Percentiles rank a stretch among this genome's conserved stretches.
These are phyloP conservation scores for Chrysoporthe cubensis DNA, from an alignment of 2,329 filamentous ascomycete species.

Conservation along the genomic window DNA sequence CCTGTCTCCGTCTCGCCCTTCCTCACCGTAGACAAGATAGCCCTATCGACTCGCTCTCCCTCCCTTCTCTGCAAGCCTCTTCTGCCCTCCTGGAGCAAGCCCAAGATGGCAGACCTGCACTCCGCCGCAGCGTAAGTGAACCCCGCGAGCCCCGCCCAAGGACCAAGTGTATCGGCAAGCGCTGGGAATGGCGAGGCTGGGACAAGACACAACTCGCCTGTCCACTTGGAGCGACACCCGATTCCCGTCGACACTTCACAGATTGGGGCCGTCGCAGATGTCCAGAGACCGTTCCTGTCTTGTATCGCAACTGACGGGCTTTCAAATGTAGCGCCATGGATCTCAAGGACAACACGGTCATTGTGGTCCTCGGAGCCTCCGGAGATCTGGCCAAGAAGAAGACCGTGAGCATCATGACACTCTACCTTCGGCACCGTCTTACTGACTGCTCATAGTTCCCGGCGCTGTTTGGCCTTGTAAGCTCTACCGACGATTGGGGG, in stretches of 20 bases:
- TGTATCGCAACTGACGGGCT: slow-evolving; percentile 39
- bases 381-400: slow-evolving; percentile 99
- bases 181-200: slow-evolving; percentile 2
- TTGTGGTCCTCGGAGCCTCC: slow-evolving; percentile 94
- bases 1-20: slow-evolving; percentile 11
- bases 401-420: slow-evolving; percentile 66
- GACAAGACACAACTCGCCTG: background rate
- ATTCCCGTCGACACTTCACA: background rate
- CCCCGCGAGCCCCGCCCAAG: slow-evolving; percentile 27
- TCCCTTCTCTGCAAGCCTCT: slow-evolving; percentile 16
- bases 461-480: slow-evolving; percentile 93
- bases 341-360: slow-evolving; percentile 97
- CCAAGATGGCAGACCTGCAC: slow-evolving; percentile 37
- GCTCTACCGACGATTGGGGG: slow-evolving; percentile 44
- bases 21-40: slow-evolving; percentile 20
- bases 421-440: slow-evolving; percentile 28
- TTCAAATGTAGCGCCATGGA: slow-evolving; percentile 71
- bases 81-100: slow-evolving; percentile 32
- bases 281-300: background rate
- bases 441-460: slow-evolving; percentile 71
- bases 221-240: background rate
- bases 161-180: background rate
- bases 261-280: background rate
- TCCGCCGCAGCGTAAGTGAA: slow-evolving; percentile 37
- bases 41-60: slow-evolving; percentile 10